Base-by-base conservation (phyloP, 2,329 filamentous ascomycete species). In the Colletotrichum echinochloae region DNA sequence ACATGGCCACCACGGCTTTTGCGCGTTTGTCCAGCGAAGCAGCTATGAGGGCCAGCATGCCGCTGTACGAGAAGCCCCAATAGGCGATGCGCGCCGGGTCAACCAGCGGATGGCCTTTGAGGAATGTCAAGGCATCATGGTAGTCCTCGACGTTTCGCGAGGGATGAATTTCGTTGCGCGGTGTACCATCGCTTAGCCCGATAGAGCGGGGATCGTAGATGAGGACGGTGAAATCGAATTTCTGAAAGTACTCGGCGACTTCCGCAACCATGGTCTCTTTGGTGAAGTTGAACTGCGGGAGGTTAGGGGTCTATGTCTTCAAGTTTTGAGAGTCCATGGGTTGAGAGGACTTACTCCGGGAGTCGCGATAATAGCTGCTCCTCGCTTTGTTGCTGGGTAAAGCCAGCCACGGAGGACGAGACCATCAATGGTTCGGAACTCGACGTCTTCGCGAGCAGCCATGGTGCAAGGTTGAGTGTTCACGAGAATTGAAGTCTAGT, bases 71-170 rank as follows among this genome's bases (percentile, higher is more conserved):
- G 55, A 74, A 77, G n/a, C 79, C 79, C 77, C 77, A 79, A 55
- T 73, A 66, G 0, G 66, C 75, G n/a, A 79, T 75, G 12, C 74
- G 74, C 1, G 70, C 49, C 0, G 75, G 60, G 48, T 79, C 76
- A 2, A 84, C 78, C 57, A 83, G 79, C 1, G 80, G 81, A 16
- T 81, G 70, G 8, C 83, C 76, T 76, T 83, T 84, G 66, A 87
- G 80, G 30, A 79, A 82, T 5, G 85, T 85, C 68, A 88, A 82
- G 75, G 78, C 78, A 51, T 80, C 79, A 26, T 71, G 73, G 48
- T 73, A 74, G 71, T 79, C 78, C 44, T 74, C 68, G 1, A 78
- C 73, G 48, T 80, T 74, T 55, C 77, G 73, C 23, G 65, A 26
- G 0, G 81, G 82, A 57, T 83, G 73, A 52, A 81, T 77, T 5